Conservation (phyloP, 1,139 yeast genomes). For the Nakaseomyces bracarensis region DNA sequence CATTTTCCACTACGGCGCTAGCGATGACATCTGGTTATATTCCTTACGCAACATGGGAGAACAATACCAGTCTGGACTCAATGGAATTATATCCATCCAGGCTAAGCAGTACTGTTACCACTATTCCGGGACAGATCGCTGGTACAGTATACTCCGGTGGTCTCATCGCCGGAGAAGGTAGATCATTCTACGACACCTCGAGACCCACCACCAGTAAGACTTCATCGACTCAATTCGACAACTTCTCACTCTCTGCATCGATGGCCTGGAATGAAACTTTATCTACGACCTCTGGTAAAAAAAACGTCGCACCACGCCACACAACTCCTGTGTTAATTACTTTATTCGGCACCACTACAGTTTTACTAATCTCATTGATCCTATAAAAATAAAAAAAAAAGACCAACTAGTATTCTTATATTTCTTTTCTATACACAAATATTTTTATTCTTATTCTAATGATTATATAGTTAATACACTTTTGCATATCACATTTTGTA, state of each 20-base stretch:
- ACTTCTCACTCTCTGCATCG: conserved; percentile 9
- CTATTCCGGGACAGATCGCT: conserved; percentile 25
- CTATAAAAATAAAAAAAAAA: no score
- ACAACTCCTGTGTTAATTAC: not conserved
- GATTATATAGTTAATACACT: no score
- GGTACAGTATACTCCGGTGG: conserved; percentile 28
- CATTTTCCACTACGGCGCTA: conserved; percentile 18
- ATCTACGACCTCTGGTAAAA: not conserved
- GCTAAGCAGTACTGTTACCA: conserved; percentile 13
- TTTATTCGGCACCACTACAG: not conserved
- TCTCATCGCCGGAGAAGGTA: conserved; percentile 22
- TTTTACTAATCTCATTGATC: not conserved
- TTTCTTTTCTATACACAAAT: no score
- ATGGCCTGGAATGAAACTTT: conserved; percentile 10
- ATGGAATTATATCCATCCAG: conserved; percentile 28
- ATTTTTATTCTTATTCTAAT: no score
- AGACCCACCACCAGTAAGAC: conserved; percentile 16
- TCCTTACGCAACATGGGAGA: conserved; percentile 41
- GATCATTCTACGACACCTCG: conserved; percentile 27
- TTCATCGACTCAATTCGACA: conserved; percentile 11
- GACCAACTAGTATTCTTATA: no score
- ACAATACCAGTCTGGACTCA: conserved; percentile 28
- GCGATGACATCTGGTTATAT: conserved; percentile 38
- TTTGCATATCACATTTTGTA: no score
- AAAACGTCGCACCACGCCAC: not conserved